A percentile compares a stretch with the other conserved stretches of the same genome.
Conservation (phyloP, 371 early-diverging fungal genomes). For the Basidiobolus meristosporus region DNA sequence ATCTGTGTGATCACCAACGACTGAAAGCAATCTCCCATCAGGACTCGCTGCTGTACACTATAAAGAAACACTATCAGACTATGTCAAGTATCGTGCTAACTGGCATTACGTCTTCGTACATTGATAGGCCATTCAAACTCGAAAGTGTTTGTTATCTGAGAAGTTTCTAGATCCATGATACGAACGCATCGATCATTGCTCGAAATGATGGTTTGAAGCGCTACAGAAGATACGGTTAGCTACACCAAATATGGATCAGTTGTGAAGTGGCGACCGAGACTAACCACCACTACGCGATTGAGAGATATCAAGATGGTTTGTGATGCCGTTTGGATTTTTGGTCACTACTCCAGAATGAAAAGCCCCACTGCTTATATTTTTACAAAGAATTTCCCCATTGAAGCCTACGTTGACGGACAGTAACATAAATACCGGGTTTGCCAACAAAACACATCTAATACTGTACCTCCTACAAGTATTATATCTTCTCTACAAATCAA, state of each 20-base stretch:
- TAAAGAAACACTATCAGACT: not conserved
- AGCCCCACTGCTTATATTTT: not conserved
- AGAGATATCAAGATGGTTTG: not conserved
- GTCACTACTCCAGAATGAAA: not conserved
- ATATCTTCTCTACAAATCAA: not conserved
- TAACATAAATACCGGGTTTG: no score
- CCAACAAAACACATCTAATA: no score
- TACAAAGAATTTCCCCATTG: not conserved
- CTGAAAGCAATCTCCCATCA: conserved; percentile 37
- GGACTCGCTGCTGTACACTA: conserved; percentile 16
- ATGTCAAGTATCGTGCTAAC: no score
- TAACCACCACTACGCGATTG: not conserved
- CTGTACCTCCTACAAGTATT: no score
- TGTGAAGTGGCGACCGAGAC: no score
- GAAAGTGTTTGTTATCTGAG: conserved; percentile 1
- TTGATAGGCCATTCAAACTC: conserved; percentile 4
- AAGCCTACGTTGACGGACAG: no score
- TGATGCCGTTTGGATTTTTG: not conserved
- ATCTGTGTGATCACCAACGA: conserved; percentile 52
- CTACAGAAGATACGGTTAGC: not conserved
- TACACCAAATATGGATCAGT: not conserved
- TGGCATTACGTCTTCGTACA: no score
- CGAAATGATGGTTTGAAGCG: conserved; percentile 1
- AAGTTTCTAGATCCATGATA: conserved; percentile 4
- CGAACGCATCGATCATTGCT: conserved; percentile 3